These are phyloP conservation scores for Phaeotremella skinneri DNA, from an alignment of 768 basidiomycete genomes.

Conservation along the genomic window DNA sequence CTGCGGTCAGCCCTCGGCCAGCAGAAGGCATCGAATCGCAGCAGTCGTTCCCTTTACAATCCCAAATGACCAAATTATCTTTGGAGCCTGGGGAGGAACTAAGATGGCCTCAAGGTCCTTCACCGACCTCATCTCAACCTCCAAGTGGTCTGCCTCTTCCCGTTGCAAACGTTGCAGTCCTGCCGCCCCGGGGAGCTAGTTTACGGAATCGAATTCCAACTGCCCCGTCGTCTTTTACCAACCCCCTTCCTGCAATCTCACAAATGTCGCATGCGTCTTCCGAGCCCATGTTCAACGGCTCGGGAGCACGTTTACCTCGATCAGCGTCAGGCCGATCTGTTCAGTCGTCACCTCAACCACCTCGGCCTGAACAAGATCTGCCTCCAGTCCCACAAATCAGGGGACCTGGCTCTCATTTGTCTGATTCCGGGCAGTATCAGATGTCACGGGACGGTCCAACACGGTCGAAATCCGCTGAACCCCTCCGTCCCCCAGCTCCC, in stretches of 20 bases:
- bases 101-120: constrained; percentile 26
- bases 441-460: constrained; percentile 12
- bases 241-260: constrained; percentile 14
- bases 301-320: constrained; percentile 31
- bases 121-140: constrained; percentile 22
- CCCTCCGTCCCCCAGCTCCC: constrained; percentile 39
- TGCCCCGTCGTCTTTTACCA: constrained; percentile 11
- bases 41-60: constrained; percentile 26
- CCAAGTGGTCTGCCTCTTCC: constrained; percentile 3
- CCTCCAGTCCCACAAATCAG: constrained; percentile 36
- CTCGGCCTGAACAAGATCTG: constrained; percentile 22
- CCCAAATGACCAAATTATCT: constrained; percentile 41
- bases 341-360: constrained; percentile 27
- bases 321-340: constrained; percentile 43
- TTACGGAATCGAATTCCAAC: constrained; percentile 26
- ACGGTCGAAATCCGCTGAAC: constrained; percentile 52
- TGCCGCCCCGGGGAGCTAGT: constrained; percentile 44
- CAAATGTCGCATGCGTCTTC: constrained; percentile 6
- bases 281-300: background rate
- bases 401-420: constrained; percentile 30
- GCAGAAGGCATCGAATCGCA: constrained; percentile 17
- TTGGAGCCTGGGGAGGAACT: constrained; percentile 37
- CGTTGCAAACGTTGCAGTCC: constrained; percentile 7
- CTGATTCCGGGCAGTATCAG: constrained; percentile 20
- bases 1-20: constrained; percentile 32